Evolutionary conservation across 768 basidiomycete species (phyloP).

Genomic region (Fomitopsis pulvina): DNA sequence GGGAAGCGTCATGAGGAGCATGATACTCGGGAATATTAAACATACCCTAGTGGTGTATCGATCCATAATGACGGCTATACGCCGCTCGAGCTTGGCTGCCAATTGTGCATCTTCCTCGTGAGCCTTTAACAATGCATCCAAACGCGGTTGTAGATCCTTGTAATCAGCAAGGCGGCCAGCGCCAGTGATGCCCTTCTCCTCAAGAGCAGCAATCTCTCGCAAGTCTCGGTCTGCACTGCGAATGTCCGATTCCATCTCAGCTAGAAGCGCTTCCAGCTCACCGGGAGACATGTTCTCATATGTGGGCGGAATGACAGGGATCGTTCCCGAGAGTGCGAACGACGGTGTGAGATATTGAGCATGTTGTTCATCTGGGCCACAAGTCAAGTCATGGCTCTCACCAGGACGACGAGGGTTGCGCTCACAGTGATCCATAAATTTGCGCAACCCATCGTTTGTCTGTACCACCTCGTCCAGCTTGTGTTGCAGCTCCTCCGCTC

Average conservation of each 20-base stretch:
- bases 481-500: conserved; percentile 55
- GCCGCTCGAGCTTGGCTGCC: conserved; percentile 56
- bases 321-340: conserved; percentile 65
- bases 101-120: conserved; percentile 53
- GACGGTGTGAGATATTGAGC: conserved; percentile 68
- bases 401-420: conserved; percentile 5
- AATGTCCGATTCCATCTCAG: conserved; percentile 80
- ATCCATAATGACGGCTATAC: conserved; percentile 60
- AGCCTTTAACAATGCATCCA: conserved; percentile 48
- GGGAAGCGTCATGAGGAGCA: neutral
- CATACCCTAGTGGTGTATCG: conserved; percentile 65
- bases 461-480: conserved; percentile 52
- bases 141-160: conserved; percentile 59
- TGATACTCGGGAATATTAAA: conserved; percentile 2
- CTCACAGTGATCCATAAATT: conserved; percentile 73
- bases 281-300: conserved; percentile 61
- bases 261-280: conserved; percentile 63
- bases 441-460: conserved; percentile 62
- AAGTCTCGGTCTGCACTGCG: conserved; percentile 79
- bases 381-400: neutral
- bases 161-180: conserved; percentile 70
- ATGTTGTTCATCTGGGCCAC: conserved; percentile 61
- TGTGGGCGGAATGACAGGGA: conserved; percentile 40
- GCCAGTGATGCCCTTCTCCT: conserved; percentile 62
- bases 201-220: conserved; percentile 66